Percentiles rank a stretch among this genome's conserved stretches.
Evolutionary conservation across 2,329 filamentous ascomycete genomes (phyloP).

Genomic region (Aureobasidium sp.): DNA sequence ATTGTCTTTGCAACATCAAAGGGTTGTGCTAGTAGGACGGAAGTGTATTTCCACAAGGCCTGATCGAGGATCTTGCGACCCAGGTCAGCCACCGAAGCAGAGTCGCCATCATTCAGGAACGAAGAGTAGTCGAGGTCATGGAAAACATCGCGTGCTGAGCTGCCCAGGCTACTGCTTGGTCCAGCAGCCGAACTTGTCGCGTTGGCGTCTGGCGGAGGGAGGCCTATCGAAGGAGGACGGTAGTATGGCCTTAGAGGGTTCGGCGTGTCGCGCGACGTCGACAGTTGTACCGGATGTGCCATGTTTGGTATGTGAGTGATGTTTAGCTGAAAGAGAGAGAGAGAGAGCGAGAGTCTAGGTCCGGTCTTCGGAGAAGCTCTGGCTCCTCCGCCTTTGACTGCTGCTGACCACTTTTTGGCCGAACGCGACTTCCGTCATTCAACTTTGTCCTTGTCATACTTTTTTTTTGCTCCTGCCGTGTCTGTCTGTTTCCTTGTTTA

Average conservation of each 20-base stretch:
- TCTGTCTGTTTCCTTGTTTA: neutral
- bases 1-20: conserved; percentile 97
- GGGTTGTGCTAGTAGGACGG: conserved; percentile 81
- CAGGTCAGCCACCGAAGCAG: conserved; percentile 66
- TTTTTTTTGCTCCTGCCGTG: neutral
- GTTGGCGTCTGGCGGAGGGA: conserved; percentile 40
- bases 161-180: conserved; percentile 46
- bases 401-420: conserved; percentile 2
- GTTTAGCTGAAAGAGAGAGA: neutral
- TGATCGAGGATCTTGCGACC: conserved; percentile 73
- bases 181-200: conserved; percentile 25
- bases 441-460: neutral
- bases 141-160: conserved; percentile 74
- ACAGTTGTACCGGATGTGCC: conserved; percentile 31
- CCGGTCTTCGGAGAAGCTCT: conserved; percentile 4
- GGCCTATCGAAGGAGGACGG: conserved; percentile 60
- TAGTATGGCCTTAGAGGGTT: conserved; percentile 67
- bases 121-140: conserved; percentile 88
- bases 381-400: neutral
- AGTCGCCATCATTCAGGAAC: conserved; percentile 64
- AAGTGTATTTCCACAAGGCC: conserved; percentile 85
- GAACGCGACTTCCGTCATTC: no score
- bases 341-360: neutral
- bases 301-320: neutral
- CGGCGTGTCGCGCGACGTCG: conserved; percentile 40